Evolutionary conservation across 305 asterid species (phyloP).

Genomic region (Solanum hybrid): DNA sequence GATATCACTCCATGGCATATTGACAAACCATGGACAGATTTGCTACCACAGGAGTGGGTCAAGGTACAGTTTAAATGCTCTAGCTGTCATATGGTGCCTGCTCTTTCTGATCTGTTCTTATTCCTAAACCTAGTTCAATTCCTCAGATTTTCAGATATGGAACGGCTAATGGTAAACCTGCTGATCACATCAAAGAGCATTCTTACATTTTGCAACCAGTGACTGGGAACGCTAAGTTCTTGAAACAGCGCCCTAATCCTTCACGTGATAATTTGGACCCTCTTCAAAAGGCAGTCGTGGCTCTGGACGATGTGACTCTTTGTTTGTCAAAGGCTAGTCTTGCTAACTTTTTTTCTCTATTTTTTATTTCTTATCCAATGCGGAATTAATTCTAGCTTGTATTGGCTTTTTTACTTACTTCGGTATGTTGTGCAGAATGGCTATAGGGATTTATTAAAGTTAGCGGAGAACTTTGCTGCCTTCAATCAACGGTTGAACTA

Average conservation of each 20-base stretch:
- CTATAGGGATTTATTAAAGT: constrained; percentile 69
- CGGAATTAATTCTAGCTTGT: background rate
- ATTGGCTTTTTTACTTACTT: constrained; percentile 9
- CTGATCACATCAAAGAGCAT: constrained; percentile 46
- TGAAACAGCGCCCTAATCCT: constrained; percentile 55
- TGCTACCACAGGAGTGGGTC: constrained; percentile 74
- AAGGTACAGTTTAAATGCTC: constrained; percentile 47
- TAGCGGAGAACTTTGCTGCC: constrained; percentile 93
- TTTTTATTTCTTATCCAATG: constrained; percentile 1
- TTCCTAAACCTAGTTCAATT: constrained; percentile 3
- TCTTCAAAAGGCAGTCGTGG: constrained; percentile 68
- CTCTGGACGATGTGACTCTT: constrained; percentile 89
- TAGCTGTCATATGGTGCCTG: constrained; percentile 3
- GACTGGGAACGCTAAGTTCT: constrained; percentile 83
- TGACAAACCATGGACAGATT: constrained; percentile 72
- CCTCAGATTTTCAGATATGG: constrained; percentile 80
- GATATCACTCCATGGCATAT: constrained; percentile 73
- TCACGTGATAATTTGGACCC: constrained; percentile 53
- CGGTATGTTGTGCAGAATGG: constrained; percentile 49
- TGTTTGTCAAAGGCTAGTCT: constrained; percentile 82
- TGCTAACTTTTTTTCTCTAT: background rate
- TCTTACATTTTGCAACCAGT: constrained; percentile 81
- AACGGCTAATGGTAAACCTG: constrained; percentile 69
- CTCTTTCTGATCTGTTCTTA: constrained; percentile 11
- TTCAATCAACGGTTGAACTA: constrained; percentile 82